These are phyloP conservation scores for Juglanconis sp. DNA, from an alignment of 2,329 filamentous ascomycete species.

Conservation along the genomic window DNA sequence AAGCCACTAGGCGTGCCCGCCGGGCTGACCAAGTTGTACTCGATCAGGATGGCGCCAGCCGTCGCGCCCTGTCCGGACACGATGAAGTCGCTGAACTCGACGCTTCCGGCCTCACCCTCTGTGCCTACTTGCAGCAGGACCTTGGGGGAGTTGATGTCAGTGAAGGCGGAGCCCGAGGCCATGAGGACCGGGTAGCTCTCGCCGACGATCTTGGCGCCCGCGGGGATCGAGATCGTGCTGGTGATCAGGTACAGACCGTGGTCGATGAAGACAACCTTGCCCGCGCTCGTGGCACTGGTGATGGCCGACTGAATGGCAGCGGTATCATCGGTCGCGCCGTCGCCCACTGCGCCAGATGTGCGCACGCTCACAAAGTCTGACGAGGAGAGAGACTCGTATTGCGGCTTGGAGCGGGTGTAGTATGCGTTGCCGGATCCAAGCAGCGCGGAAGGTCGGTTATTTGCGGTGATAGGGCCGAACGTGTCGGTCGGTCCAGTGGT, in stretches of 20 bases:
- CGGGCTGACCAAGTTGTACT: conserved; percentile 63
- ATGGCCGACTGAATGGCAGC: conserved; percentile 56
- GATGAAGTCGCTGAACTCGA: conserved; percentile 71
- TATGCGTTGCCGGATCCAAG: conserved; percentile 44
- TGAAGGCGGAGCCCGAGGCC: conserved; percentile 54
- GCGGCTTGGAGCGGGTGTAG: conserved; percentile 67
- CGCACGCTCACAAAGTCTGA: conserved; percentile 54
- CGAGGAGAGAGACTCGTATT: conserved; percentile 59
- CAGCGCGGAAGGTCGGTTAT: conserved; percentile 51
- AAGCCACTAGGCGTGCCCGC: conserved; percentile 44
- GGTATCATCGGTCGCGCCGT: conserved; percentile 59
- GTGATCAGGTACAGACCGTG: conserved; percentile 53
- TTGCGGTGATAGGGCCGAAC: conserved; percentile 44
- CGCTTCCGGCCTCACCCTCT: conserved; percentile 57
- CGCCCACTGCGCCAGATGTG: conserved; percentile 36
- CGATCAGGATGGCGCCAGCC: conserved; percentile 65
- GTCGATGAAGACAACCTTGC: conserved; percentile 55
- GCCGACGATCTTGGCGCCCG: conserved; percentile 51
- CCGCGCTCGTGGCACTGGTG: conserved; percentile 42
- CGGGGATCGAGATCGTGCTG: conserved; percentile 43
- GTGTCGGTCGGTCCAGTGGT: conserved; percentile 37
- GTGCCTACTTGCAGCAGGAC: conserved; percentile 60
- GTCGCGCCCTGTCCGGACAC: conserved; percentile 65
- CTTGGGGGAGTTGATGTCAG: conserved; percentile 55
- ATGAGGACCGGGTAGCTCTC: conserved; percentile 52